Conservation (phyloP, 768 basidiomycete species). For the Pleurotus ostreatus region DNA sequence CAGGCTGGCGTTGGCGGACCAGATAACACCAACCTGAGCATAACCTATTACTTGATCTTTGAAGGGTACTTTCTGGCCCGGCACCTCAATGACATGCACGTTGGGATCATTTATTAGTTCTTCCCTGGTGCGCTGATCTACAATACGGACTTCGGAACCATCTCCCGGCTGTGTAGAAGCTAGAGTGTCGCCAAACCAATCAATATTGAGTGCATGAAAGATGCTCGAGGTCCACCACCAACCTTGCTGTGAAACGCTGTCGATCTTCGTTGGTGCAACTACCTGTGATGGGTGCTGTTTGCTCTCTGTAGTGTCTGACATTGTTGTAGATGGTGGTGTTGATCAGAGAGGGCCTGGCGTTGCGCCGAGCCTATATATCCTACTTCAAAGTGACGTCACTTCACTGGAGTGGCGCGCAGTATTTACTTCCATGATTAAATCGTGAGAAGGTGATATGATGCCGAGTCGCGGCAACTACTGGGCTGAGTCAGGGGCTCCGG, state of each 20-base stretch:
- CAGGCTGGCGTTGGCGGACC: neutral
- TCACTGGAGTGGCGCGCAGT: no score
- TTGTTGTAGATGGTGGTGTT: no score
- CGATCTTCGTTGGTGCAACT: slow-evolving; percentile 20
- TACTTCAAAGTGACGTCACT: no score
- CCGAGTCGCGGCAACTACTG: no score
- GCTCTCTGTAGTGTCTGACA: no score
- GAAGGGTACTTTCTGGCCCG: slow-evolving; percentile 39
- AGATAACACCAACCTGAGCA: slow-evolving; percentile 14
- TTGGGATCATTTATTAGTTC: slow-evolving; percentile 4
- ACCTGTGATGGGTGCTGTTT: slow-evolving; percentile 20
- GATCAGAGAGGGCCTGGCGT: no score
- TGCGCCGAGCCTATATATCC: no score
- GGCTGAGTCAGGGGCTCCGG: no score
- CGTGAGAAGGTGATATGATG: no score
- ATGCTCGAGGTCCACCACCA: neutral
- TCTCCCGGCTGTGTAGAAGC: slow-evolving; percentile 32
- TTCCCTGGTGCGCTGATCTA: slow-evolving; percentile 16
- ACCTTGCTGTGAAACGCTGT: slow-evolving; percentile 36
- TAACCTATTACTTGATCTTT: slow-evolving; percentile 57
- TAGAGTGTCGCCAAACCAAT: slow-evolving; percentile 10
- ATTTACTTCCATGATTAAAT: no score
- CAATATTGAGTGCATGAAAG: neutral
- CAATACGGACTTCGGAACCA: slow-evolving; percentile 24
- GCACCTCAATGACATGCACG: slow-evolving; percentile 14